These are phyloP conservation scores for Alternaria brassicicola DNA, from an alignment of 2,329 filamentous ascomycete genomes.

Conservation along the genomic window DNA sequence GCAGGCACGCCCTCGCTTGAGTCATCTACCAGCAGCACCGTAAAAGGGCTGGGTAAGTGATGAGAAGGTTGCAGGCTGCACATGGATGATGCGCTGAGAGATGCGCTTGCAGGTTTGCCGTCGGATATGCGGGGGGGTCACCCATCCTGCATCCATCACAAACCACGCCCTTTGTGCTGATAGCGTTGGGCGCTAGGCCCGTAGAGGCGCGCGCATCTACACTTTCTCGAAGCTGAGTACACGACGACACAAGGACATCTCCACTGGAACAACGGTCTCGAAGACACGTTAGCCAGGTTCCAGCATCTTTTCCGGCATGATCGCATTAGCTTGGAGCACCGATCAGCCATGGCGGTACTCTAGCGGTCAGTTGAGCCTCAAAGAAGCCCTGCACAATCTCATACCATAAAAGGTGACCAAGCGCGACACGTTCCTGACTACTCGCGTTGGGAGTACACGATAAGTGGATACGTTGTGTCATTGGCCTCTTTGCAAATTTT, in stretches of 20 bases:
- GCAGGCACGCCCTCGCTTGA: conserved; percentile 20
- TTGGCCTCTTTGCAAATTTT: conserved; percentile 30
- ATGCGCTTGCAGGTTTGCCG: conserved; percentile 22
- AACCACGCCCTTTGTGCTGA: conserved; percentile 17
- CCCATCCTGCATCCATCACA: conserved; percentile 10
- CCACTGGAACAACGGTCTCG: conserved; percentile 1
- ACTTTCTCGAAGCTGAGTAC: not conserved
- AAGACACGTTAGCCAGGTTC: not conserved
- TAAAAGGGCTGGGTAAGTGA: not conserved
- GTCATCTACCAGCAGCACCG: conserved; percentile 22
- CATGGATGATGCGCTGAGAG: conserved; percentile 19
- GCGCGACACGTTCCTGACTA: conserved; percentile 8
- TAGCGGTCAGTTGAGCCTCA: conserved; percentile 1
- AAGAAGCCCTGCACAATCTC: not conserved
- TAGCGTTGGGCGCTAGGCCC: conserved; percentile 12
- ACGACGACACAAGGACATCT: not conserved
- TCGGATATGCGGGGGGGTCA: conserved; percentile 10
- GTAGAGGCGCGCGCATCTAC: not conserved
- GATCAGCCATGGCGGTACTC: not conserved
- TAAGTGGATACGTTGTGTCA: conserved; percentile 33
- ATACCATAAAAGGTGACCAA: not conserved
- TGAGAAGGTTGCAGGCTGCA: conserved; percentile 22
- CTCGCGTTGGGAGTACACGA: conserved; percentile 18
- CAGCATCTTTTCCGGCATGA: not conserved
- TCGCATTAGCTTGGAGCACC: not conserved